Percentiles rank a stretch among this genome's conserved stretches.
These are phyloP conservation scores for Moelleriella libera DNA, from an alignment of 2,329 filamentous ascomycete species.

Conservation along the genomic window DNA sequence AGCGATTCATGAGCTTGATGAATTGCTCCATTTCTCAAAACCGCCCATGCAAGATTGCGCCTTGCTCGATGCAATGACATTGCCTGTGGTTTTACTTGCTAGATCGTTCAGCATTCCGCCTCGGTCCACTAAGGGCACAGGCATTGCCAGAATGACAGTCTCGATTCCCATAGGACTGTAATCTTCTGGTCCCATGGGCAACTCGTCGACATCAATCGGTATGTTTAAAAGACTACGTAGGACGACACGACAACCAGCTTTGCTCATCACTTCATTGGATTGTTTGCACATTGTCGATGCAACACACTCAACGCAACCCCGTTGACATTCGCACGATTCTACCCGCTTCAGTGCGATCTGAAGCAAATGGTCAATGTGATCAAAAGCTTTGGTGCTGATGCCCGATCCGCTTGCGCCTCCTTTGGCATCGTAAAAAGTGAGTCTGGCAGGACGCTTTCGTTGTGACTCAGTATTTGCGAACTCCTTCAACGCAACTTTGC, in stretches of 20 bases:
- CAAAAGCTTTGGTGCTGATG: slow-evolving; percentile 85
- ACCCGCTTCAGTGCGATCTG: slow-evolving; percentile 63
- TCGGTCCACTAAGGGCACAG: slow-evolving; percentile 32
- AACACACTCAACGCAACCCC: slow-evolving; percentile 84
- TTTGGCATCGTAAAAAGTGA: slow-evolving; percentile 93
- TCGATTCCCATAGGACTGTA: slow-evolving; percentile 59
- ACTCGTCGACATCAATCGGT: slow-evolving; percentile 66
- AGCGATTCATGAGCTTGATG: neutral
- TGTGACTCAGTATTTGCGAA: slow-evolving; percentile 55
- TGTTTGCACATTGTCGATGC: slow-evolving; percentile 74
- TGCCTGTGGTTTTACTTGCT: neutral
- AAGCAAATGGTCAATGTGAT: slow-evolving; percentile 72
- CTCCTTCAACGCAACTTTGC: slow-evolving; percentile 80
- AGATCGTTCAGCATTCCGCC: neutral
- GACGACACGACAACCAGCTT: slow-evolving; percentile 72
- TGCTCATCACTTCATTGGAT: slow-evolving; percentile 85
- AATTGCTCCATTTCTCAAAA: slow-evolving; percentile 11
- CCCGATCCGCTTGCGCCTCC: slow-evolving; percentile 73
- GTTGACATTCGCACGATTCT: slow-evolving; percentile 58
- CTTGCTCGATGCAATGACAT: slow-evolving; percentile 7
- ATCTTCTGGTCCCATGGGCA: slow-evolving; percentile 75
- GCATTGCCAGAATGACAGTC: slow-evolving; percentile 62
- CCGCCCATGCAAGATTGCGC: slow-evolving; percentile 10
- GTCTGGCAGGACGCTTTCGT: slow-evolving; percentile 70
- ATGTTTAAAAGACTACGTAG: slow-evolving; percentile 60